phyloP scores from a whole-genome alignment of 1,284 basidiomycete species.

The Polyporus tsugae region DNA sequence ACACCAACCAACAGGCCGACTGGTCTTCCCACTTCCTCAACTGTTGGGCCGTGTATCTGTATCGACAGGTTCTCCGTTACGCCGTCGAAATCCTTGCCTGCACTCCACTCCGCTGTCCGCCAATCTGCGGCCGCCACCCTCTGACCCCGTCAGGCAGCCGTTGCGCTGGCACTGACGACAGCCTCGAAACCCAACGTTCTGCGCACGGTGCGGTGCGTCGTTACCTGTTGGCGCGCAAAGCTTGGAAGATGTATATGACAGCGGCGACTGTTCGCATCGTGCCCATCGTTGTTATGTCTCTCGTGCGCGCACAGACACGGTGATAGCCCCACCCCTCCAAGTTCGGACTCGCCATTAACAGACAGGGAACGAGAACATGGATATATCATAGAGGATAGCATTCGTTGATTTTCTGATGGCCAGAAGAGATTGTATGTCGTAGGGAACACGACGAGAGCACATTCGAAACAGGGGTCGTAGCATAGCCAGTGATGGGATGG shows the following conservation, averaged over 20 bases:
- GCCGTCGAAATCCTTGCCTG: neutral
- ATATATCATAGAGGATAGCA: conserved; percentile 2
- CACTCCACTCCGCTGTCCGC: neutral
- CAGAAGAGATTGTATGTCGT: neutral
- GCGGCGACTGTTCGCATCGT: conserved; percentile 10
- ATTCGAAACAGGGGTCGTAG: neutral
- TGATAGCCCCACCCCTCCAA: neutral
- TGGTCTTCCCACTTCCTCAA: neutral
- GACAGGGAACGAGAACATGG: neutral
- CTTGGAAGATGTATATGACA: neutral
- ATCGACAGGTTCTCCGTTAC: neutral
- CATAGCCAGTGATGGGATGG: neutral
- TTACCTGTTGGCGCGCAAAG: neutral
- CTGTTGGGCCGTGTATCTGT: neutral
- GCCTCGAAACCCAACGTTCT: neutral
- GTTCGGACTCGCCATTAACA: neutral
- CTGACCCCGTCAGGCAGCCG: neutral
- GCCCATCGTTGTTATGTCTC: conserved; percentile 11
- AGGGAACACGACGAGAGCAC: neutral
- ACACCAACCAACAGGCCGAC: neutral
- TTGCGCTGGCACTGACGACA: neutral
- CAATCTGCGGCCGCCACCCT: neutral
- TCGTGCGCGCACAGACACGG: conserved; percentile 1
- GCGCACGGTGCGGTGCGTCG: neutral
- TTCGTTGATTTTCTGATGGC: conserved; percentile 11